Conservation (phyloP, 108 stramenopile genomes). For the Cyclotella cryptica region DNA sequence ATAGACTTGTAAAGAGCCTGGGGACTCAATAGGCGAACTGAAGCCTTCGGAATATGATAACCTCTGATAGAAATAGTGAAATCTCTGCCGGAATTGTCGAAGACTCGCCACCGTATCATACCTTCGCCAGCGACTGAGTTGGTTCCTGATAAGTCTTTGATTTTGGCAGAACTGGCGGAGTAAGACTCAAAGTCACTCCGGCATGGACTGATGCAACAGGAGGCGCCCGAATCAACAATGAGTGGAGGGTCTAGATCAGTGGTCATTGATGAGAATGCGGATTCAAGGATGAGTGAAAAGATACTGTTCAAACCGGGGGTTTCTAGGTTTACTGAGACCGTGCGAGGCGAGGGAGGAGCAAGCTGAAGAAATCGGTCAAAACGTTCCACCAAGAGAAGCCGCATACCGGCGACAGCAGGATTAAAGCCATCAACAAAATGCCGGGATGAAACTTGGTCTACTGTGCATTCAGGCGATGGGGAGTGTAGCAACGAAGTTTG, state of each 20-base stretch:
- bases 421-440: no score
- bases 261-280: neutral
- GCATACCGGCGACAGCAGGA: no score
- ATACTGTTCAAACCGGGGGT: neutral
- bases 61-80: neutral
- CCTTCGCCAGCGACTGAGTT: slow-evolving; percentile 12
- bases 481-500: no score
- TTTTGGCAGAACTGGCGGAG: neutral
- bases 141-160: neutral
- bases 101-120: neutral
- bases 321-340: no score
- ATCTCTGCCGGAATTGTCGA: neutral
- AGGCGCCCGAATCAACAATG: neutral
- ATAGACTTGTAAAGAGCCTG: neutral
- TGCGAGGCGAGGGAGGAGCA: no score
- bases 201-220: slow-evolving; percentile 3
- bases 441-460: no score
- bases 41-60: neutral
- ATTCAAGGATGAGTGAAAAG: neutral
- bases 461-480: no score
- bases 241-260: neutral
- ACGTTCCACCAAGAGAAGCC: no score
- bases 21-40: neutral
- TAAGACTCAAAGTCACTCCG: slow-evolving; percentile 1
- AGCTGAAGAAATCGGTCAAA: no score